Evolutionary conservation across 2,329 filamentous ascomycete species (phyloP), one percentile per base, ranked within the genome.

Genomic region (Venturia carpophila): DNA sequence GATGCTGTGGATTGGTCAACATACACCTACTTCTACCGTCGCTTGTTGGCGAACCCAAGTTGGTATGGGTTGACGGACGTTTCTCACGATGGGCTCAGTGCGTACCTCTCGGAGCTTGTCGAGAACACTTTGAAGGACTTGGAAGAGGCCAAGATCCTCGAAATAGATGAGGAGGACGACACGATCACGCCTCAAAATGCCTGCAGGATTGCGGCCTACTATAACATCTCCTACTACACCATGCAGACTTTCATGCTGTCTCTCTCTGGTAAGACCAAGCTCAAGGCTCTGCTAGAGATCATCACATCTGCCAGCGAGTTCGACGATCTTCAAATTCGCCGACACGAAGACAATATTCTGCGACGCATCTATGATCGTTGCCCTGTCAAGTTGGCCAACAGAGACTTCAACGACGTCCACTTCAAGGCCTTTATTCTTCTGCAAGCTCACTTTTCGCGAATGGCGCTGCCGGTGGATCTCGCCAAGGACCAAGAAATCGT

Each of bases 201-300:
- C 2, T 94, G 94, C 69, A 97, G 97, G 90, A 97, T 99, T 73
- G 92, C 91, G 11, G 92, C 94, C 1, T 97, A 99, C 82, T 99
- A 99, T 83, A 97, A 97, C 77, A 96, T 99, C 73, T 97, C 93
- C 6, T 97, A 97, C 79, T 90, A 96, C 75, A 99, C 94, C 2
- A 99, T 99, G 92, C 93, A 99, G 78, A 99, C 94, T 0, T 93
- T 99, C 82, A 81, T 99, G 63, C 82, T 99, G 65, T 99, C 94
- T 17, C 83, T 99, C 60, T 92, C 86, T 65, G 87, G 87, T 52
- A 88, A 88, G 70, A 97, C 92, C 4, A 97, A 96, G 80, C 85
- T 99, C 69, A 99, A 99, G 83, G 92, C 92, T 60, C 92, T 99
- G 55, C 82, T 99, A 65, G 94, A 99, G 76, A 97, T 99, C 71